These are phyloP conservation scores for Diaporthe ilicicola DNA, from an alignment of 2,329 filamentous ascomycete genomes.

Conservation along the genomic window DNA sequence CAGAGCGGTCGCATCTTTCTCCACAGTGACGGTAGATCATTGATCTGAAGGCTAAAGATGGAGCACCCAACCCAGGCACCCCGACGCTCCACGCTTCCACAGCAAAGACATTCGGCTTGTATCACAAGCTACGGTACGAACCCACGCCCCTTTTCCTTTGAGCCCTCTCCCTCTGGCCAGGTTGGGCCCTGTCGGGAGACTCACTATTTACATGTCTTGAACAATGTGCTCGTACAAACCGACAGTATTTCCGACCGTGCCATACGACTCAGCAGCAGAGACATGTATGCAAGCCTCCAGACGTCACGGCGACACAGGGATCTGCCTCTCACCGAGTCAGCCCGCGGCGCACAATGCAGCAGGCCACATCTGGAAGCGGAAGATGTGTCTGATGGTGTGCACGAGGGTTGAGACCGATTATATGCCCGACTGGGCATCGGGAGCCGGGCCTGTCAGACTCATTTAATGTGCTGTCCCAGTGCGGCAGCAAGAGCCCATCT, in stretches of 20 bases:
- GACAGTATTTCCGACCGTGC: neutral
- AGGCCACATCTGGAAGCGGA: constrained; percentile 24
- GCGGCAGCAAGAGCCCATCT: neutral
- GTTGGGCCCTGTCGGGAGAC: neutral
- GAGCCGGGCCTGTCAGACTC: neutral
- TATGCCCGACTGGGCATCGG: constrained; percentile 2
- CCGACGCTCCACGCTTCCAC: constrained; percentile 2
- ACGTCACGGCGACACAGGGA: constrained; percentile 25
- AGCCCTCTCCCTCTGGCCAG: neutral
- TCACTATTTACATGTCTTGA: constrained; percentile 14
- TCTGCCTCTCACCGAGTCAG: constrained; percentile 22
- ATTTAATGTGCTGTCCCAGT: neutral
- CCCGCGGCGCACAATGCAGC: constrained; percentile 32
- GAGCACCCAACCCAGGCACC: neutral
- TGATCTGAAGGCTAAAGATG: constrained; percentile 17
- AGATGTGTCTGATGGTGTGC: neutral
- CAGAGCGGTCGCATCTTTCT: constrained; percentile 8
- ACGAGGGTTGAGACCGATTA: neutral
- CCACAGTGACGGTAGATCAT: constrained; percentile 27
- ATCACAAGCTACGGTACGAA: neutral
- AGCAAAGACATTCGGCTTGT: neutral
- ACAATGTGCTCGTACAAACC: neutral
- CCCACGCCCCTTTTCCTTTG: neutral
- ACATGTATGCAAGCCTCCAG: constrained; percentile 1
- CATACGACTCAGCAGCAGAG: neutral